These are phyloP conservation scores for Botryotinia convoluta DNA, from an alignment of 2,329 filamentous ascomycete genomes.

Conservation along the genomic window DNA sequence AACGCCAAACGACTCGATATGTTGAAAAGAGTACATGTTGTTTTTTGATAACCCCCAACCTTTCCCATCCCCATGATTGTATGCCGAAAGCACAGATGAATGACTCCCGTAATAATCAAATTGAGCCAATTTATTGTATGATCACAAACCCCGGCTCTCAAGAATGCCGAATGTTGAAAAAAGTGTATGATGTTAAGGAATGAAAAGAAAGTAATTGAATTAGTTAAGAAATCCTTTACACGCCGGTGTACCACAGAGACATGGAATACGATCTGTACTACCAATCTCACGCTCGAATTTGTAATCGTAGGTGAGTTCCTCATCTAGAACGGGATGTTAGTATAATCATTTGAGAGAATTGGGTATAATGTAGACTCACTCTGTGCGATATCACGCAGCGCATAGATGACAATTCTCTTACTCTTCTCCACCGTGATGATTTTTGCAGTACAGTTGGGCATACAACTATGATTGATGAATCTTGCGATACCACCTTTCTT, in stretches of 20 bases:
- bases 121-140: slow-evolving; percentile 5
- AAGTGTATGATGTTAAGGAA: slow-evolving; percentile 18
- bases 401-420: slow-evolving; percentile 98
- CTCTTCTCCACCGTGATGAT: slow-evolving; percentile 99
- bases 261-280: slow-evolving; percentile 92
- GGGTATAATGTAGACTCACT: slow-evolving; percentile 61
- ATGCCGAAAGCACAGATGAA: slow-evolving; percentile 14
- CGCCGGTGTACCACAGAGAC: slow-evolving; percentile 89
- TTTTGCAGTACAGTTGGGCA: slow-evolving; percentile 97
- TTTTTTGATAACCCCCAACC: slow-evolving; percentile 29
- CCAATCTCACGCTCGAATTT: slow-evolving; percentile 98
- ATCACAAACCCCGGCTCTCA: slow-evolving; percentile 5
- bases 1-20: slow-evolving; percentile 33
- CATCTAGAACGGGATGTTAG: slow-evolving; percentile 57
- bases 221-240: slow-evolving; percentile 99
- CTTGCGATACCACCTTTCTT: slow-evolving; percentile 97
- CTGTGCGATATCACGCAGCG: slow-evolving; percentile 87
- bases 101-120: slow-evolving; percentile 2
- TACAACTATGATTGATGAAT: slow-evolving; percentile 98
- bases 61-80: slow-evolving; percentile 12
- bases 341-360: neutral
- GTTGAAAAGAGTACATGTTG: slow-evolving; percentile 38
- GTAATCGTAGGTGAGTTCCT: slow-evolving; percentile 99
- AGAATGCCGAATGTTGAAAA: slow-evolving; percentile 12
- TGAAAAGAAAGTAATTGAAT: slow-evolving; percentile 48